Conservation (phyloP, 345 rosid genomes). For the Anastatica hierochuntica region DNA sequence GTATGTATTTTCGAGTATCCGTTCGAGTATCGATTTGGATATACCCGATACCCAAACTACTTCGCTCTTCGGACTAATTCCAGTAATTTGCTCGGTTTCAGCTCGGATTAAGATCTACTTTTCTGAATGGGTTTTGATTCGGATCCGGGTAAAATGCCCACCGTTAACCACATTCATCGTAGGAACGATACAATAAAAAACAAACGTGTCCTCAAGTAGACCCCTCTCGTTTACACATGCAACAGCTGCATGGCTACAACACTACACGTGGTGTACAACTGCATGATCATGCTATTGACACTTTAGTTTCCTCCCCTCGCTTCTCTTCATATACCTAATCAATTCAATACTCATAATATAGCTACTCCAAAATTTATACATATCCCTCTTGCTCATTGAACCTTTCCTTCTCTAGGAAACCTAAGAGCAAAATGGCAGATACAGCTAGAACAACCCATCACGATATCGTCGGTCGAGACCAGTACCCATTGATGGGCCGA, state of each 20-base stretch:
- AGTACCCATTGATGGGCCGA: too few species aligned
- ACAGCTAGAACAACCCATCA: conserved; percentile 28
- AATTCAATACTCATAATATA: neutral
- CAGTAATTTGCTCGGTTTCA: too few species aligned
- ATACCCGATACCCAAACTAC: too few species aligned
- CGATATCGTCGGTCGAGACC: conserved; percentile 23
- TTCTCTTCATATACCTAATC: conserved; percentile 13
- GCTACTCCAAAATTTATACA: conserved; percentile 1
- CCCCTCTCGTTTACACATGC: conserved; percentile 22
- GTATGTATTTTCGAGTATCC: too few species aligned
- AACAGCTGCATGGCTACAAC: conserved; percentile 23
- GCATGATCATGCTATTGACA: conserved; percentile 20
- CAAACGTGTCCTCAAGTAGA: conserved; percentile 19
- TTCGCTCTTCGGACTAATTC: too few species aligned
- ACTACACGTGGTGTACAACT: conserved; percentile 14
- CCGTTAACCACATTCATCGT: neutral
- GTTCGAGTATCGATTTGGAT: too few species aligned
- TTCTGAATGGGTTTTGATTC: too few species aligned
- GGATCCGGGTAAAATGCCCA: too few species aligned
- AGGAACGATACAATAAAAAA: conserved; percentile 14
- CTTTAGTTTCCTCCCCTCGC: neutral
- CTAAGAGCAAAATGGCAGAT: conserved; percentile 14
- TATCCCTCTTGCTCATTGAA: too few species aligned
- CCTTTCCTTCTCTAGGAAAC: neutral
- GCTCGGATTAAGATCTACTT: too few species aligned